A percentile compares a stretch with the other conserved stretches of the same genome.
Conservation (phyloP, 2,329 filamentous ascomycete genomes). For the Sclerotinia spermophila region DNA sequence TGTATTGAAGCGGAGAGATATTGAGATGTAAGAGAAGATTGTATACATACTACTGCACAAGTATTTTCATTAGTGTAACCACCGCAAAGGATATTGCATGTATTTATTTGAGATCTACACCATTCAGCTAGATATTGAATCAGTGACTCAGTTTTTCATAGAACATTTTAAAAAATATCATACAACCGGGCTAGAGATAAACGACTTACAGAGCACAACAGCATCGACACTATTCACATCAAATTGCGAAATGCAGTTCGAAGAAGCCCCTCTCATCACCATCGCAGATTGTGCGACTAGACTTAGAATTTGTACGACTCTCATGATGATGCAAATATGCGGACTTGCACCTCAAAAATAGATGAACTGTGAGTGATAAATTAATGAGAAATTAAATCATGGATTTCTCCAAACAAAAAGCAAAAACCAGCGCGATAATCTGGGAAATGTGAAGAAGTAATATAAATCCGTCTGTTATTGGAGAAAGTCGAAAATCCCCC, state of each 20-base stretch:
- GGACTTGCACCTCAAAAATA: neutral
- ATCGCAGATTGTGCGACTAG: neutral
- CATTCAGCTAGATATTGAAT: conserved; percentile 43
- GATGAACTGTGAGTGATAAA: neutral
- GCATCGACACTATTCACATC: neutral
- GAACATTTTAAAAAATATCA: no score
- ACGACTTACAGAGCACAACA: neutral
- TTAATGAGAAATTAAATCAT: neutral
- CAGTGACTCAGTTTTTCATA: neutral
- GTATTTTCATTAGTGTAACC: conserved; percentile 42
- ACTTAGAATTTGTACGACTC: neutral
- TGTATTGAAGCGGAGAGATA: neutral
- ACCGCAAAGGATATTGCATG: conserved; percentile 57
- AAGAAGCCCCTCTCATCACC: neutral
- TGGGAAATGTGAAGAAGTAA: neutral
- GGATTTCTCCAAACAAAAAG: neutral
- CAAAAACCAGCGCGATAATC: neutral
- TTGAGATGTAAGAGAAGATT: neutral
- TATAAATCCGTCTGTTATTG: neutral
- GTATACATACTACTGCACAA: conserved; percentile 52
- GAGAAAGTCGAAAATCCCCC: neutral
- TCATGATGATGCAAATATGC: neutral
- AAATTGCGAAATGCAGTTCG: neutral
- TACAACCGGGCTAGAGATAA: no score
- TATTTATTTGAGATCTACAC: conserved; percentile 56